These are phyloP conservation scores for Solanum hybrid DNA, from an alignment of 305 asterid species.

Conservation along the genomic window DNA sequence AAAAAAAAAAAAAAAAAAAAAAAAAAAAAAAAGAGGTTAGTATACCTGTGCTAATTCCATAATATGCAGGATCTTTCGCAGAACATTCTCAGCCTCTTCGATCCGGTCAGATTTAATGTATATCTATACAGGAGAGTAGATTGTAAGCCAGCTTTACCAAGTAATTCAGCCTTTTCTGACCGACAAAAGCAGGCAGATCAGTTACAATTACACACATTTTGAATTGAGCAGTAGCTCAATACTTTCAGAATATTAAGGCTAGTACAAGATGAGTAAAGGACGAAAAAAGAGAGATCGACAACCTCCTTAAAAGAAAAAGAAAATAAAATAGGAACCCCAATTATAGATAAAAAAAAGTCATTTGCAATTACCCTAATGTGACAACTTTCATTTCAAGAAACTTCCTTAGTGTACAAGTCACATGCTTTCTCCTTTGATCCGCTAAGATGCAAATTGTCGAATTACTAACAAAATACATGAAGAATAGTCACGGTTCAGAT, in stretches of 20 bases:
- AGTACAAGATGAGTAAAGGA: not conserved
- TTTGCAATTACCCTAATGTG: not conserved
- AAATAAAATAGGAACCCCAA: not conserved
- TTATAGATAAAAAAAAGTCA: not conserved
- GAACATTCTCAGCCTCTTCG: constrained; percentile 59
- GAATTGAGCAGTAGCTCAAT: not conserved
- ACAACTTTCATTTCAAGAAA: not conserved
- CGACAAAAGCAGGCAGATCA: not conserved
- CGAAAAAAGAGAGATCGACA: not conserved
- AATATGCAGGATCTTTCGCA: constrained; percentile 61
- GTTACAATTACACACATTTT: not conserved
- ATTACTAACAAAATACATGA: not conserved
- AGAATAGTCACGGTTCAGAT: not conserved
- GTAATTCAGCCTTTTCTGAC: not conserved
- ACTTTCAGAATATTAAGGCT: not conserved
- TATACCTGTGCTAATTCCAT: constrained; percentile 72
- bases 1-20: no score
- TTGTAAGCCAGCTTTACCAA: not conserved
- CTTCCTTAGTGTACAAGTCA: not conserved
- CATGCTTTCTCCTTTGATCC: not conserved
- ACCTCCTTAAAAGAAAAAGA: not conserved
- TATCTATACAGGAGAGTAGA: constrained; percentile 29
- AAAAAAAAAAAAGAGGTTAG: not conserved
- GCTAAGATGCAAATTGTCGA: not conserved
- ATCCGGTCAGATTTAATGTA: constrained; percentile 47